Percentiles rank a stretch among this genome's conserved stretches.
Conservation (phyloP, 306 rosid genomes). For the Clitoria ternatea region DNA sequence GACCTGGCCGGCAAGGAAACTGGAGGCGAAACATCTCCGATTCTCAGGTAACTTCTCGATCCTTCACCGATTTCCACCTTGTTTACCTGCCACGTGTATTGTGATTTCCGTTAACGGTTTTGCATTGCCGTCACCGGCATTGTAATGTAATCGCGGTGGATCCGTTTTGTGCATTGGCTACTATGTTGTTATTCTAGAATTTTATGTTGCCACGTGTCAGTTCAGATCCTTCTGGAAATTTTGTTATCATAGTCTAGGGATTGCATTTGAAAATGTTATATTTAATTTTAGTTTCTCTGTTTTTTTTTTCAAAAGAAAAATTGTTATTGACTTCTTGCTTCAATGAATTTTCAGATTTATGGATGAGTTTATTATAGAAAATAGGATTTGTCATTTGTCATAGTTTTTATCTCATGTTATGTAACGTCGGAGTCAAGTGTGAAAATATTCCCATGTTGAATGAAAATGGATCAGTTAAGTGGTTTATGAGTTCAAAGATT, state of each 20-base stretch:
- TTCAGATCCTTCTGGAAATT: background rate
- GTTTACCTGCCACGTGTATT: too few species aligned
- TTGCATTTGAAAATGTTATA: background rate
- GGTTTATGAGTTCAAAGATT: too few species aligned
- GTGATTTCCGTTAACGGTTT: background rate
- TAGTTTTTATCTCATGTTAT: too few species aligned
- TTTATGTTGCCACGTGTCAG: background rate
- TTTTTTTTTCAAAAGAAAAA: background rate
- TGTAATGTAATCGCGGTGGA: background rate
- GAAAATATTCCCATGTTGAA: too few species aligned
- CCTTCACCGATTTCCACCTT: background rate
- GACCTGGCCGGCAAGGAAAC: background rate
- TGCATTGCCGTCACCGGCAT: background rate
- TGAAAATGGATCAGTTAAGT: too few species aligned
- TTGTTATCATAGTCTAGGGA: background rate
- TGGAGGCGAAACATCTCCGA: background rate
- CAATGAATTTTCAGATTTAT: background rate
- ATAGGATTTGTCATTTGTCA: too few species aligned
- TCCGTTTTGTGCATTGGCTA: background rate
- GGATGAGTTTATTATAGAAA: background rate
- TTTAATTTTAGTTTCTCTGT: background rate
- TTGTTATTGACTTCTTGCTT: background rate
- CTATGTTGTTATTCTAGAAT: background rate
- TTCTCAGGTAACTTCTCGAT: background rate
- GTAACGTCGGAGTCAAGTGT: too few species aligned